Evolutionary conservation across 2,329 filamentous ascomycete genomes (phyloP), one percentile per base, ranked within the genome.

Genomic region (Botrytis porri): DNA sequence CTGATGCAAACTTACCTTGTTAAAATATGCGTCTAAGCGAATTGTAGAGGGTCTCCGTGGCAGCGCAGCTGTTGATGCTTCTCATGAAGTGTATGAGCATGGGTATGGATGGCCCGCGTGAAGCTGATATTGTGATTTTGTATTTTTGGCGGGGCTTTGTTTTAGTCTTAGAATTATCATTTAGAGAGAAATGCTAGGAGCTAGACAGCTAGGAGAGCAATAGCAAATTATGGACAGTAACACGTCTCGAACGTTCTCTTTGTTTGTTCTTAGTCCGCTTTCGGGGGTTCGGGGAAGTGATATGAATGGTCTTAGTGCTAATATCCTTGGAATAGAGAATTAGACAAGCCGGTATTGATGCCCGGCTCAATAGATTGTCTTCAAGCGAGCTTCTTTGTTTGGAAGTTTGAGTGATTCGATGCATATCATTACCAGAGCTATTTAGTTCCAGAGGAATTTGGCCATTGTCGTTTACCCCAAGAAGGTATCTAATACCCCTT

Each of bases 21-120:
- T 18, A 25, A 39, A 62, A 12, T 66, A 66, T 51, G 43, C 63
- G 32, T 37, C 25, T 51, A 51, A 66, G 63, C 63, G 63, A 66
- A 66, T 51, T 29, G 32, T 39, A 66, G 43, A 43, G 63, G 63
- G 4, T 51, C 61, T n/a, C 45, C 16, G 45, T 66, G 64, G 64
- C 45, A 54, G 64, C 45, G 16, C 45, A 66, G 35, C 41, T 54
- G 37, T 54, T 66, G 64, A 54, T 66, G 64, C 64, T 66, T 66
- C n/a, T 54, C 25, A 39, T 54, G 64, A 35, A 54, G 7, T 41
- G 22, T n/a, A 62, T 62, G 61, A 18, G n/a, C 41, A 43, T 63
- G 22, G 45, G 45, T 54, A 66, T 4, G 45, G 45, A 39, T 66
- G 10, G 32, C 1, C 45, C 39, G 45, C 64, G 25, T 39, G 51